Base-by-base conservation (phyloP, 305 asterid species). In the Withania somnifera region DNA sequence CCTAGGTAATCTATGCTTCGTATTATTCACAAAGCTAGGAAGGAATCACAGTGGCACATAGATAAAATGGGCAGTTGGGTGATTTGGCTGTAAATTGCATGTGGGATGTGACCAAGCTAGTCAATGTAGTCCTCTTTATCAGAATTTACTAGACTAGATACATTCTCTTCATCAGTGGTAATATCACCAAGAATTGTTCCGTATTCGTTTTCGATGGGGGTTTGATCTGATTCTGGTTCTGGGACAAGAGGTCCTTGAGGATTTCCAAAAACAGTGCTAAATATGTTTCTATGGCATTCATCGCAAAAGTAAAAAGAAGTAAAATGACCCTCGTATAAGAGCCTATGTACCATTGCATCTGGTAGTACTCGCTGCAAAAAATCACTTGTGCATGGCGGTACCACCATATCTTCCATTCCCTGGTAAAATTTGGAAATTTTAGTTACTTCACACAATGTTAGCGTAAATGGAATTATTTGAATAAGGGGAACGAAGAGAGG, bases 281-380 rank as follows among this genome's bases (percentile, higher is more conserved):
- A 90, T 36, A 96, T 90, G 86, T 91, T 93, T 15, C 89, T 84
- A 63, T 96, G 99, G 60, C 99, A 96, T 82, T 91, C 97, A 77
- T 89, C 92, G 15, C 98, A 96, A 83, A 96, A 91, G 88, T 91
- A 92, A 40, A 94, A 89, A 83, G 91, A 94, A 57, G 97, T 89
- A 86, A 94, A 94, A 85, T 96, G 98, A 79, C 98, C 98, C 81
- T 96, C 98, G n/a, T 93, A 90, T 19, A 93, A 88, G 79, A 92
- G 94, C 91, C 89, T 93, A 79, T 93, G 98, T 85, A 96, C 92
- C 93, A 93, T 90, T 71, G 88, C 94, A 45, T 92, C 97, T 11
- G 99, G 99, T 56, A 95, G 85, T 77, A 93, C 94, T 47, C 99
- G 98, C 68, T 84, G 91, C 89, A 92, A 93, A 83, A 86, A 96